phyloP scores from a whole-genome alignment of 106 monocot species.

The Platanthera zijinensis region DNA sequence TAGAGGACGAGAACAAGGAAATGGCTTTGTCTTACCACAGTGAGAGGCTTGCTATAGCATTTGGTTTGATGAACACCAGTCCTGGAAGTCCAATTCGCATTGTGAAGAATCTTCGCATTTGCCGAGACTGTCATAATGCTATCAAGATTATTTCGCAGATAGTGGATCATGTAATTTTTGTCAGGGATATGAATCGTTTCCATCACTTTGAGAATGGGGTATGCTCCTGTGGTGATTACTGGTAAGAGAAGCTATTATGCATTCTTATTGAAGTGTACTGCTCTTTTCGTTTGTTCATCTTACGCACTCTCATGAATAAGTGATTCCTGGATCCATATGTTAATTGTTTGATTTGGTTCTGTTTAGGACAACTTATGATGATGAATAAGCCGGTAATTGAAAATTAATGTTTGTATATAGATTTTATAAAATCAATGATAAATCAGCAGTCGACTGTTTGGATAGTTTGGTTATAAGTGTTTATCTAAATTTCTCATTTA shows the following conservation, averaged over 20 bases:
- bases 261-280: no score
- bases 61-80: constrained; percentile 41
- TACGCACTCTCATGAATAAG: no score
- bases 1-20: constrained; percentile 63
- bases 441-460: no score
- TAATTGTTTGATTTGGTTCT: no score
- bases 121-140: constrained; percentile 44
- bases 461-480: no score
- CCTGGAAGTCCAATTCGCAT: constrained; percentile 24
- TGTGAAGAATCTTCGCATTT: constrained; percentile 39
- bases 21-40: constrained; percentile 41
- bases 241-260: background rate
- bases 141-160: constrained; percentile 36
- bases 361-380: no score
- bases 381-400: no score
- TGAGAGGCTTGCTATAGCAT: constrained; percentile 57
- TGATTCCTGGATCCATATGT: no score
- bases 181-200: constrained; percentile 48
- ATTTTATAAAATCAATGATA: no score
- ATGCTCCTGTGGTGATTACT: constrained; percentile 9
- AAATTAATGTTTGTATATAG: no score
- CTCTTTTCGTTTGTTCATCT: no score
- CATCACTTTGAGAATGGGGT: constrained; percentile 41
- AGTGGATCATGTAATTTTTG: constrained; percentile 19
- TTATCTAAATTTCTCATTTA: no score